These are phyloP conservation scores for Zygoascus biomembranicola DNA, from an alignment of 805 yeast species.

Conservation along the genomic window DNA sequence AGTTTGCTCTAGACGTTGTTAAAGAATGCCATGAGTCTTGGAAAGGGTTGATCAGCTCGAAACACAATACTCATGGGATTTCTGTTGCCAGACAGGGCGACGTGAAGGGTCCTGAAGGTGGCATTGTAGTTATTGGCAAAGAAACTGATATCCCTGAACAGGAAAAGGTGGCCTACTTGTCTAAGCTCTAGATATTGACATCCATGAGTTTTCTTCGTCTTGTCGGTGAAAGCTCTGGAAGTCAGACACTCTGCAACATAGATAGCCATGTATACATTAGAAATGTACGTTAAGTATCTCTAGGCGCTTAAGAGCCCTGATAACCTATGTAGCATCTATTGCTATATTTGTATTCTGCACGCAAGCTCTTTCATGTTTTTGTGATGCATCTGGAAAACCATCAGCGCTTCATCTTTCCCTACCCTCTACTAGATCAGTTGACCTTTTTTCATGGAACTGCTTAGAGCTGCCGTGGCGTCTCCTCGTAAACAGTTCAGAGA, in stretches of 20 bases:
- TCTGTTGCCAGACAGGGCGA: background rate
- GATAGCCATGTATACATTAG: no score
- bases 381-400: no score
- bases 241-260: no score
- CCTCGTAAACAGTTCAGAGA: conserved; percentile 23
- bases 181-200: background rate
- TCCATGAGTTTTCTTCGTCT: no score
- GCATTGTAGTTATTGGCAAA: background rate
- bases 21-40: conserved; percentile 63
- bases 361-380: no score
- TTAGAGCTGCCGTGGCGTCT: conserved; percentile 23
- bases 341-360: no score
- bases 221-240: no score
- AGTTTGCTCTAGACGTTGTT: conserved; percentile 51
- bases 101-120: background rate
- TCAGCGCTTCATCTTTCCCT: background rate
- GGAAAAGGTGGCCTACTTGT: background rate
- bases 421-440: background rate
- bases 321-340: no score
- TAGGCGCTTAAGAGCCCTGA: no score
- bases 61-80: conserved; percentile 15
- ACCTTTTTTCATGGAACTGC: conserved; percentile 11
- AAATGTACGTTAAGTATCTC: no score
- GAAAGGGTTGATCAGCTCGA: conserved; percentile 54
- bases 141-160: background rate